Evolutionary conservation across 345 rosid species (phyloP), one percentile per base, ranked within the genome.

Genomic region (Ailanthus altissimus): DNA sequence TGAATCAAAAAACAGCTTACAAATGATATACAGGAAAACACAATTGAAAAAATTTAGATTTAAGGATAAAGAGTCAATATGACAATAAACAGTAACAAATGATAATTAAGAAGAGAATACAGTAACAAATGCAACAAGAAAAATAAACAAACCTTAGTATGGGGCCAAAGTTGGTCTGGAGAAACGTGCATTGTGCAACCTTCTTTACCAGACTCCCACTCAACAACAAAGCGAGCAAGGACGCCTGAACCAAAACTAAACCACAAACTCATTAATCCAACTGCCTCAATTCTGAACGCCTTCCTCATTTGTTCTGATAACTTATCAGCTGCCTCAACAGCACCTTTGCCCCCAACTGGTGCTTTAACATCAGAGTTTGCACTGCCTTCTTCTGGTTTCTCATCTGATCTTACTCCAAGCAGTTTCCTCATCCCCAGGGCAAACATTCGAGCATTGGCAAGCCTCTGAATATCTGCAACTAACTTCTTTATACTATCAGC

Each of bases 131-230:
- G 42, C 73, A 60, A 61, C 38, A 50, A 65, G 43, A 64, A 67
- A 50, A 69, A 79, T 43, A 72, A 57, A 21, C 82, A 73, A 70
- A 89, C 99, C 96, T 94, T 94, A 5, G 99, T 97, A 80, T 97
- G 99, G 26, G 98, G 99, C 99, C 99, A 97, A 75, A 88, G 95
- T 84, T 94, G 98, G 73, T 97, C 98, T 11, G 99, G 99, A 76
- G 98, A 92, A 84, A 97, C 99, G 83, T 92, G 99, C 98, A 94
- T 92, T 51, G 99, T 97, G 86, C 99, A 97, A 79, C 97, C 98
- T 79, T 97, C 96, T 85, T 89, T 97, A 81, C 92, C 94, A 13
- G 97, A 86, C 84, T 94, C 98, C 99, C 99, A 97, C 82, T 97
- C 98, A 65, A 97, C 98, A 84, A 94, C 97, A 86, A 97, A 94